A percentile compares a stretch with the other conserved stretches of the same genome.
Conservation (phyloP, 2,329 filamentous ascomycete species). For the Didymella glomerata region DNA sequence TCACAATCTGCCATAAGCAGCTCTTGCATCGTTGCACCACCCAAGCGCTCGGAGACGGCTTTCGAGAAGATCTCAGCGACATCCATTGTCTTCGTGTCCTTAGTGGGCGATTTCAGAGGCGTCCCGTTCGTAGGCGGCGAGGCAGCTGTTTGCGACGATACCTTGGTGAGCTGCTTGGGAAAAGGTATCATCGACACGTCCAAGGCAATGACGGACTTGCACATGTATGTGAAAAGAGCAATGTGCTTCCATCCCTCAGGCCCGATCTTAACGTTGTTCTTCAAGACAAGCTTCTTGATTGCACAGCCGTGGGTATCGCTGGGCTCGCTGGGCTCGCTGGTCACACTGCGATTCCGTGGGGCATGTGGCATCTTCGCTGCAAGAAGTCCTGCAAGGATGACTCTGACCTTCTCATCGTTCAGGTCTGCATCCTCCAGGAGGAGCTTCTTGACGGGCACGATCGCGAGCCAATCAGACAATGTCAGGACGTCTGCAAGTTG, state of each 20-base stretch:
- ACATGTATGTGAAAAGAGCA: constrained; percentile 88
- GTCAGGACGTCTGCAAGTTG: constrained; percentile 85
- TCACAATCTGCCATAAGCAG: constrained; percentile 83
- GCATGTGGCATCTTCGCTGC: constrained; percentile 75
- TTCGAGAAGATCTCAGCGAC: constrained; percentile 74
- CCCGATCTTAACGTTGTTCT: constrained; percentile 86
- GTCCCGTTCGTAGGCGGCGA: constrained; percentile 24
- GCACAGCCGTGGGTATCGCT: constrained; percentile 63
- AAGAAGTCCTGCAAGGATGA: constrained; percentile 84
- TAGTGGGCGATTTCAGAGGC: constrained; percentile 12
- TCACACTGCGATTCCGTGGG: constrained; percentile 50
- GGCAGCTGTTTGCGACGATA: constrained; percentile 28
- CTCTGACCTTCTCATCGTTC: constrained; percentile 84
- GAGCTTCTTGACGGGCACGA: constrained; percentile 88
- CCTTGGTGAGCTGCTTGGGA: constrained; percentile 32
- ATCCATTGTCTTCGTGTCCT: constrained; percentile 54
- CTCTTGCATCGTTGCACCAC: constrained; percentile 79
- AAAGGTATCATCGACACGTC: constrained; percentile 88
- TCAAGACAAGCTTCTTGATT: constrained; percentile 85
- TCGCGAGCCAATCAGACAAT: constrained; percentile 89
- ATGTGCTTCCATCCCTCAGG: constrained; percentile 91
- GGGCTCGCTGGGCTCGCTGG: constrained; percentile 4
- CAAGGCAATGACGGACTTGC: constrained; percentile 81
- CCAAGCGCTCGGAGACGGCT: constrained; percentile 78
- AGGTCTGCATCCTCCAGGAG: constrained; percentile 87